Conservation (phyloP, 768 basidiomycete genomes). For the Roridomyces roridus region DNA sequence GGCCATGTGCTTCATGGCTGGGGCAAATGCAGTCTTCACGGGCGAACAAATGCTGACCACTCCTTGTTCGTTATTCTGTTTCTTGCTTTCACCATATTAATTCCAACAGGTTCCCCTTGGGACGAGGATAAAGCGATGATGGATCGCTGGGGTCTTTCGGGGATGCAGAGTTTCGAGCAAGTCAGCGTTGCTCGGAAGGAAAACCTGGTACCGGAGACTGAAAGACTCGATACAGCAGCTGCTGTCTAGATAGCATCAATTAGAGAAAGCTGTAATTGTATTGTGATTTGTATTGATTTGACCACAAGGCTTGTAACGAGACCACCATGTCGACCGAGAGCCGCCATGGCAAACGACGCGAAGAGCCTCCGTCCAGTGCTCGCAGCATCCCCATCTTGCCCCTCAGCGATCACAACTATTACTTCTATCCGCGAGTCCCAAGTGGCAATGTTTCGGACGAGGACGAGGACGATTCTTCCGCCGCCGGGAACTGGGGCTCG, state of each 20-base stretch:
- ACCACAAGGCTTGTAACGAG: not conserved
- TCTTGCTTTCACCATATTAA: slow-evolving; percentile 7
- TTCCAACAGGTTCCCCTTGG: slow-evolving; percentile 81
- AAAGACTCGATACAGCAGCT: slow-evolving; percentile 12
- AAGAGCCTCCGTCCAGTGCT: slow-evolving; percentile 17
- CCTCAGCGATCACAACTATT: slow-evolving; percentile 74
- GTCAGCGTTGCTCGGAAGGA: slow-evolving; percentile 62
- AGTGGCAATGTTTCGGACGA: slow-evolving; percentile 72
- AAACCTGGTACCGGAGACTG: slow-evolving; percentile 33
- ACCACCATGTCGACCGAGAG: slow-evolving; percentile 10
- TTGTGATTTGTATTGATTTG: slow-evolving; percentile 3
- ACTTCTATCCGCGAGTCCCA: slow-evolving; percentile 90
- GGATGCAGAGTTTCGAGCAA: slow-evolving; percentile 91
- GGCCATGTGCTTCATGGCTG: slow-evolving; percentile 98
- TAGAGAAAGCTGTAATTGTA: not conserved
- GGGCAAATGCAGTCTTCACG: slow-evolving; percentile 98
- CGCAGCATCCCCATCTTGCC: slow-evolving; percentile 49
- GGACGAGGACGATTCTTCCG: slow-evolving; percentile 50
- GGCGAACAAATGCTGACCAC: slow-evolving; percentile 98
- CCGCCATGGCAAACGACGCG: slow-evolving; percentile 19
- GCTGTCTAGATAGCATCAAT: not conserved
- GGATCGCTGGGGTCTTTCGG: slow-evolving; percentile 88
- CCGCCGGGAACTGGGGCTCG: slow-evolving; percentile 82
- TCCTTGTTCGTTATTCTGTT: slow-evolving; percentile 68
- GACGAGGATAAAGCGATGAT: slow-evolving; percentile 98